phyloP scores from a whole-genome alignment of 805 yeast genomes.

The Metschnikowia proteae region DNA sequence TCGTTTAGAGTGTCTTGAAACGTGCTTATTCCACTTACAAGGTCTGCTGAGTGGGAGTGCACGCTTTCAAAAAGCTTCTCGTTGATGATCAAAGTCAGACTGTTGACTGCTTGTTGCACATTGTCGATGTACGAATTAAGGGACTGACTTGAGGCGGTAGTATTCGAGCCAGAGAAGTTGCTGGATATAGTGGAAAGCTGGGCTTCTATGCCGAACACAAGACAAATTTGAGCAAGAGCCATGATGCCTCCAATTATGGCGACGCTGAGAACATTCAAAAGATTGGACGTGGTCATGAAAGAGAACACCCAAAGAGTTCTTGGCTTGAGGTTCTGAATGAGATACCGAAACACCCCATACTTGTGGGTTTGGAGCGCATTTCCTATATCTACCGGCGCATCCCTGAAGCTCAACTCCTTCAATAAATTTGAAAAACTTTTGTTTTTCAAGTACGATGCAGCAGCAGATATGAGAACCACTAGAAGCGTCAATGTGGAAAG shows the following conservation, averaged over 20 bases:
- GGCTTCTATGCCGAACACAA: not conserved
- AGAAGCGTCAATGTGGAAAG: constrained; percentile 4
- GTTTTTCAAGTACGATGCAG: constrained; percentile 5
- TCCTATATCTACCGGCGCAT: constrained; percentile 10
- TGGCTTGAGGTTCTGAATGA: constrained; percentile 5
- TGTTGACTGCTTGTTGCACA: constrained; percentile 24
- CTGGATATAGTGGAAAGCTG: not conserved
- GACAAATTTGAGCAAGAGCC: not conserved
- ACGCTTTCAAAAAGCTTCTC: constrained; percentile 65
- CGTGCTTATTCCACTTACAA: constrained; percentile 5
- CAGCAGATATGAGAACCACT: constrained; percentile 4
- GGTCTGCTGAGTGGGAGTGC: constrained; percentile 29
- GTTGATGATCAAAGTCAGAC: constrained; percentile 54
- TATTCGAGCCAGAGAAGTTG: not conserved
- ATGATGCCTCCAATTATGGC: not conserved
- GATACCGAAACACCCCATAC: constrained; percentile 8
- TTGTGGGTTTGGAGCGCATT: constrained; percentile 8
- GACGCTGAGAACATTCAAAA: not conserved
- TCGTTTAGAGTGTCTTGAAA: constrained; percentile 47
- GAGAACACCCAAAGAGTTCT: constrained; percentile 10
- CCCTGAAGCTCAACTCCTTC: not conserved
- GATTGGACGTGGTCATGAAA: constrained; percentile 5
- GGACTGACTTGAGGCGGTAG: not conserved
- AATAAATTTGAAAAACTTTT: constrained; percentile 1
- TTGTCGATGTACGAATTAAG: constrained; percentile 3